These are phyloP conservation scores for Chaetomidium leptoderma DNA, from an alignment of 495 filamentous ascomycete species.

Conservation along the genomic window DNA sequence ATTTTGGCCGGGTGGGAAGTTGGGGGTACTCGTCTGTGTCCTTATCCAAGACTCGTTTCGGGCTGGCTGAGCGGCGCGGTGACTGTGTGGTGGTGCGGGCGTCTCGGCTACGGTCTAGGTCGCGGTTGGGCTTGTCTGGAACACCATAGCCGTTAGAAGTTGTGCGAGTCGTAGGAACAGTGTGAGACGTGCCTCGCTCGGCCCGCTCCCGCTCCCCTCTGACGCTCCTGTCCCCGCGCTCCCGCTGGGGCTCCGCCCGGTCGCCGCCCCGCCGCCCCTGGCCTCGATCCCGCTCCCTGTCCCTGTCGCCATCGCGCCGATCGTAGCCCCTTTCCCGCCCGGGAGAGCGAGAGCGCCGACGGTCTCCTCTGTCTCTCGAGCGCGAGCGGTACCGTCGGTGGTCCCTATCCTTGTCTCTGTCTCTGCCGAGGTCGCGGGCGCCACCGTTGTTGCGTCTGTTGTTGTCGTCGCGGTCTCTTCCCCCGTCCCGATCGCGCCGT, in stretches of 20 bases:
- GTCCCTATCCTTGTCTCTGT: slow-evolving; percentile 33
- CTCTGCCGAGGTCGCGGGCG: slow-evolving; percentile 31
- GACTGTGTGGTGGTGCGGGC: slow-evolving; percentile 25
- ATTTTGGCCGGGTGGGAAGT: slow-evolving; percentile 27
- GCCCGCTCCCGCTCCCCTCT: slow-evolving; percentile 20
- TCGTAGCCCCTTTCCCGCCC: slow-evolving; percentile 39
- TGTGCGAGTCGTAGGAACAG: not conserved
- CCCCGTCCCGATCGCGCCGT: slow-evolving; percentile 17
- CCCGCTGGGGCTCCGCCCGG: slow-evolving; percentile 6
- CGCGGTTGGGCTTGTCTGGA: slow-evolving; percentile 28
- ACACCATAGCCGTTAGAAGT: not conserved
- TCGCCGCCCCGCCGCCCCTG: slow-evolving; percentile 24
- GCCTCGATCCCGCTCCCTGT: slow-evolving; percentile 12
- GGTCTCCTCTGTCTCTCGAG: slow-evolving; percentile 37
- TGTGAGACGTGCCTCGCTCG: slow-evolving; percentile 32
- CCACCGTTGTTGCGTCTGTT: slow-evolving; percentile 29
- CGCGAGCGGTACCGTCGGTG: slow-evolving; percentile 37
- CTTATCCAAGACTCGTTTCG: not conserved
- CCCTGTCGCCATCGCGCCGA: slow-evolving; percentile 19
- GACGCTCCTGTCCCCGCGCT: slow-evolving; percentile 19
- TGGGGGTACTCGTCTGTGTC: slow-evolving; percentile 18
- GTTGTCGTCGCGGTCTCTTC: slow-evolving; percentile 31
- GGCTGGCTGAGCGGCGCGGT: slow-evolving; percentile 23
- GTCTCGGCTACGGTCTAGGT: slow-evolving; percentile 21
- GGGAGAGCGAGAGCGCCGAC: slow-evolving; percentile 31